phyloP scores from a whole-genome alignment of 2,329 filamentous ascomycete genomes.

The Alternaria incomplexa region DNA sequence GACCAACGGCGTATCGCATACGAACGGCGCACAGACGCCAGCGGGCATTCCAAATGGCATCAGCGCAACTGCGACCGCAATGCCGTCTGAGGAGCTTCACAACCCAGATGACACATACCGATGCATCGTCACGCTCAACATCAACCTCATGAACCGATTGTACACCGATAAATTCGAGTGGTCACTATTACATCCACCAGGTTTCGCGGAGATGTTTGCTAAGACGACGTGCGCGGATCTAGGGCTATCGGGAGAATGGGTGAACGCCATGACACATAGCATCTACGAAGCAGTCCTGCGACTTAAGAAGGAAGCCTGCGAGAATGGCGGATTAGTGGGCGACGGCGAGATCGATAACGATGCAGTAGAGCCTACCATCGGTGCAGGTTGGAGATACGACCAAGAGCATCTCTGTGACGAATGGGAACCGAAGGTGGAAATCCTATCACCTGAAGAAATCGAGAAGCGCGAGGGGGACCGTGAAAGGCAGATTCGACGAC shows the following conservation, averaged over 20 bases:
- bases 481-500: slow-evolving; percentile 84
- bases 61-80: slow-evolving; percentile 71
- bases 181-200: slow-evolving; percentile 90
- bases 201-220: slow-evolving; percentile 90
- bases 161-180: slow-evolving; percentile 99
- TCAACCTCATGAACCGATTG: slow-evolving; percentile 88
- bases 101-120: slow-evolving; percentile 95
- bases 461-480: slow-evolving; percentile 95
- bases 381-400: slow-evolving; percentile 95
- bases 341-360: slow-evolving; percentile 85
- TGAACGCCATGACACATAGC: slow-evolving; percentile 90
- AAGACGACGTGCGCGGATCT: slow-evolving; percentile 92
- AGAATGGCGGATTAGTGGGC: slow-evolving; percentile 82
- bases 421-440: slow-evolving; percentile 60
- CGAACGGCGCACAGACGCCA: slow-evolving; percentile 53
- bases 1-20: slow-evolving; percentile 53
- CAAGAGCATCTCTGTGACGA: slow-evolving; percentile 77
- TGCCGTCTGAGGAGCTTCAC: slow-evolving; percentile 71
- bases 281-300: slow-evolving; percentile 95
- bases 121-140: slow-evolving; percentile 87
- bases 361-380: slow-evolving; percentile 73
- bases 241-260: slow-evolving; percentile 89
- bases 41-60: slow-evolving; percentile 62
- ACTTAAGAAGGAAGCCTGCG: slow-evolving; percentile 94
- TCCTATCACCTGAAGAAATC: slow-evolving; percentile 91